Percentiles rank a stretch among this genome's conserved stretches.
Evolutionary conservation across 345 rosid species (phyloP).

Genomic region (Streptanthus diversifolius): DNA sequence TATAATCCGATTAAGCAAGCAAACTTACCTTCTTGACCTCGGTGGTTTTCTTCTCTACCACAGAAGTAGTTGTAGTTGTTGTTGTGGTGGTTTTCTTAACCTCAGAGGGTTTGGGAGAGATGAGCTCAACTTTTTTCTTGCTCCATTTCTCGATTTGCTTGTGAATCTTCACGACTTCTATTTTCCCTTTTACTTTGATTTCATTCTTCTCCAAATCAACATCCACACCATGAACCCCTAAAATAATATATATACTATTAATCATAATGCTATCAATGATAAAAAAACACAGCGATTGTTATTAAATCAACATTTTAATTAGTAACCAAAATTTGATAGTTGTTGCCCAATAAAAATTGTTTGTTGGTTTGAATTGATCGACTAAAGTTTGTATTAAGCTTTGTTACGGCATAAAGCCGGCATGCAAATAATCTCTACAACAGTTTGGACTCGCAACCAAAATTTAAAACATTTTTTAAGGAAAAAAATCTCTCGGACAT

Average conservation of each 20-base stretch:
- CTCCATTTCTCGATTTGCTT: constrained; percentile 57
- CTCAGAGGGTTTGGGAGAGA: constrained; percentile 50
- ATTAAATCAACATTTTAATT: not conserved
- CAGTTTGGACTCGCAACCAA: not conserved
- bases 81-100: constrained; percentile 28
- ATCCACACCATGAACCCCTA: constrained; percentile 72
- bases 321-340: not conserved
- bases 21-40: constrained; percentile 47
- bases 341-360: not conserved
- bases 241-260: not conserved
- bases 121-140: constrained; percentile 62
- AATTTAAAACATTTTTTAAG: not conserved
- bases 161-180: constrained; percentile 55
- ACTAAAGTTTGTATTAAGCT: not conserved
- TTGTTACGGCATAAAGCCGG: not conserved
- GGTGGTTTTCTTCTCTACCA: constrained; percentile 35
- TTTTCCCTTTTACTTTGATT: constrained; percentile 65
- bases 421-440: not conserved
- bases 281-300: not conserved
- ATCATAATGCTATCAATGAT: not conserved
- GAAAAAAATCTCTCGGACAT: not conserved
- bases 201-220: constrained; percentile 55
- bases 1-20: not conserved
- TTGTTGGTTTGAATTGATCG: not conserved
- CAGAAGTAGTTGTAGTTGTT: constrained; percentile 25